These are phyloP conservation scores for Sicyos baderoa DNA, from an alignment of 306 rosid genomes.

Conservation along the genomic window DNA sequence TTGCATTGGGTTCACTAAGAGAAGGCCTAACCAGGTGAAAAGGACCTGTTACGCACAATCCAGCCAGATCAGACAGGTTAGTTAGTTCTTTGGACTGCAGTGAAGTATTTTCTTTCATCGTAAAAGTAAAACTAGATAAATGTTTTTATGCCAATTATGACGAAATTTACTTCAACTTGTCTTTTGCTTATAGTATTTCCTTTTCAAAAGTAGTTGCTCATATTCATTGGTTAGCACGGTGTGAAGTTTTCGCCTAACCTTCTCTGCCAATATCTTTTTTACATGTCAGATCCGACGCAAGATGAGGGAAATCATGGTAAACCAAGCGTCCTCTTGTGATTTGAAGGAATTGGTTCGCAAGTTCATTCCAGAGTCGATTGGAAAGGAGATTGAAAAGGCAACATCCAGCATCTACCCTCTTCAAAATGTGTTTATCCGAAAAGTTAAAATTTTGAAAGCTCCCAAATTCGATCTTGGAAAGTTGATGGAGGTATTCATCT, in stretches of 20 bases:
- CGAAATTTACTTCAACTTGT: background rate
- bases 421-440: conserved; percentile 74
- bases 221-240: too few relatives aligned
- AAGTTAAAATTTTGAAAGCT: conserved; percentile 89
- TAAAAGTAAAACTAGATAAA: background rate
- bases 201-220: background rate
- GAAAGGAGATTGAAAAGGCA: conserved; percentile 68
- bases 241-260: background rate
- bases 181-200: background rate
- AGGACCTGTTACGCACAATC: conserved; percentile 92
- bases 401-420: too few relatives aligned
- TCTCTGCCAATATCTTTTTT: background rate
- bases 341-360: conserved; percentile 82
- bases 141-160: too few relatives aligned
- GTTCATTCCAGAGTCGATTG: conserved; percentile 81
- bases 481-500: conserved; percentile 66
- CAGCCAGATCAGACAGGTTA: conserved; percentile 79
- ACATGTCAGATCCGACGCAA: conserved; percentile 68
- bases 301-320: conserved; percentile 81
- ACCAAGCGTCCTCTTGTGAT: conserved; percentile 77
- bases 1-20: conserved; percentile 87
- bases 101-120: background rate
- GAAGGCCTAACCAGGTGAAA: conserved; percentile 76
- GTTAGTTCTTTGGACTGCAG: background rate
- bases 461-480: conserved; percentile 93